phyloP scores from a whole-genome alignment of 208 protist species.

The Kentomonas sorsogonicus region DNA sequence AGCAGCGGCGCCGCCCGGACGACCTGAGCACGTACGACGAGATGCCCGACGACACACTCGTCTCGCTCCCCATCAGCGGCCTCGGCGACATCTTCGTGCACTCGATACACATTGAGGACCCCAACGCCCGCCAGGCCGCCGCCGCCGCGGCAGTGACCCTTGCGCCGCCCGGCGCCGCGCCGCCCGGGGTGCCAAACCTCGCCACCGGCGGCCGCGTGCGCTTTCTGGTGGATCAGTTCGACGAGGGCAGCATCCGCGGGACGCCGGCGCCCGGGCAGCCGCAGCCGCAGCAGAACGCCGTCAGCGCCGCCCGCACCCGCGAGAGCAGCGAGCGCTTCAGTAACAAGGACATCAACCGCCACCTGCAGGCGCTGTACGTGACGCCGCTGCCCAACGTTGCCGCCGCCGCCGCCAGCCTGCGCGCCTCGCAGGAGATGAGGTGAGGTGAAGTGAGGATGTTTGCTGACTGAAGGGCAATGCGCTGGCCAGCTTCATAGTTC shows the following conservation, averaged over 20 bases:
- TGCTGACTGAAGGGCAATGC: not conserved
- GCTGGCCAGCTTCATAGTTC: not conserved
- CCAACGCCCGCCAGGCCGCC: not conserved
- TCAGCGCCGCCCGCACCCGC: not conserved
- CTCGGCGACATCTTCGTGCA: too few relatives aligned
- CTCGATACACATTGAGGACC: not conserved
- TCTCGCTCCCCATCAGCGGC: too few relatives aligned
- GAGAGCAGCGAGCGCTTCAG: not conserved
- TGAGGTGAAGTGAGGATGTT: not conserved
- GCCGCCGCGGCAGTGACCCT: not conserved
- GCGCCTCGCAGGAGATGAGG: not conserved
- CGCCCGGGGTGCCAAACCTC: not conserved
- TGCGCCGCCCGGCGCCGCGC: too few relatives aligned
- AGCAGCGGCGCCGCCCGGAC: not conserved
- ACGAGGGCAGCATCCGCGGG: too few relatives aligned
- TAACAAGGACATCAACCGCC: not conserved
- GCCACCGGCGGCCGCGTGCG: too few relatives aligned
- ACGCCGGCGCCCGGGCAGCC: too few relatives aligned
- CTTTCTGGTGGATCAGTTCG: too few relatives aligned
- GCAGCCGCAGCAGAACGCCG: not conserved
- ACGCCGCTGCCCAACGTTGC: not conserved
- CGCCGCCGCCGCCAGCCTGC: too few relatives aligned
- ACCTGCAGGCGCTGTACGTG: not conserved
- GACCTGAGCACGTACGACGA: too few relatives aligned
- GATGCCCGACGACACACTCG: too few relatives aligned